Evolutionary conservation across 2,329 filamentous ascomycete genomes (phyloP).

Genomic region (Fusarium sp.): DNA sequence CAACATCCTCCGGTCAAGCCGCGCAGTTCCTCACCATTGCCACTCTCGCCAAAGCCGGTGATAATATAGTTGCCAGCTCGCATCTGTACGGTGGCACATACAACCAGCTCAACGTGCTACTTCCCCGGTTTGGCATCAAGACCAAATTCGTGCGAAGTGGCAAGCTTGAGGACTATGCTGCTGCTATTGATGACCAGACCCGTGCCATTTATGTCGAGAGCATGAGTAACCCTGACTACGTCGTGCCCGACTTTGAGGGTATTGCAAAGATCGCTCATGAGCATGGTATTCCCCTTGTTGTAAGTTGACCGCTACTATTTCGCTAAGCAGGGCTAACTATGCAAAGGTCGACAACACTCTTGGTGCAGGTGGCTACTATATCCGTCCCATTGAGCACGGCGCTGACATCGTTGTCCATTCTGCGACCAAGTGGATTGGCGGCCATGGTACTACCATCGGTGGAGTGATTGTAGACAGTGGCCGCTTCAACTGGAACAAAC

Average conservation of each 20-base stretch:
- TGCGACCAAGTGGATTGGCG: slow-evolving; percentile 96
- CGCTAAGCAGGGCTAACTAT: not conserved
- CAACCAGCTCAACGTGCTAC: slow-evolving; percentile 93
- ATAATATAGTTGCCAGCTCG: slow-evolving; percentile 91
- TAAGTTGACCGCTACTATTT: slow-evolving; percentile 44
- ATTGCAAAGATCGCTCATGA: slow-evolving; percentile 84
- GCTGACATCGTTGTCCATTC: slow-evolving; percentile 95
- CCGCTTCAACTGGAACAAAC: slow-evolving; percentile 92
- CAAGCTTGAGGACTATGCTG: slow-evolving; percentile 78
- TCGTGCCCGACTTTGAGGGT: slow-evolving; percentile 88
- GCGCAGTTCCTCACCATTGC: slow-evolving; percentile 92
- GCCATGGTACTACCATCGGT: slow-evolving; percentile 90
- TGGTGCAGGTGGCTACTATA: slow-evolving; percentile 89
- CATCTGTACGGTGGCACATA: slow-evolving; percentile 96
- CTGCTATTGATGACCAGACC: slow-evolving; percentile 88
- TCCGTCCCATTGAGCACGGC: slow-evolving; percentile 86
- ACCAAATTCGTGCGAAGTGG: slow-evolving; percentile 91
- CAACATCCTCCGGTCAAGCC: slow-evolving; percentile 84
- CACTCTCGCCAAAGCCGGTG: slow-evolving; percentile 82
- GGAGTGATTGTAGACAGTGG: slow-evolving; percentile 88
- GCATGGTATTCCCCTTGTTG: slow-evolving; percentile 72
- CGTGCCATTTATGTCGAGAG: slow-evolving; percentile 93
- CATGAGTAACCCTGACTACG: slow-evolving; percentile 93
- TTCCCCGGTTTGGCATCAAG: slow-evolving; percentile 83
- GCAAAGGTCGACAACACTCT: slow-evolving; percentile 92